Evolutionary conservation across 805 yeast genomes (phyloP).

Genomic region (Candida vaughaniae): DNA sequence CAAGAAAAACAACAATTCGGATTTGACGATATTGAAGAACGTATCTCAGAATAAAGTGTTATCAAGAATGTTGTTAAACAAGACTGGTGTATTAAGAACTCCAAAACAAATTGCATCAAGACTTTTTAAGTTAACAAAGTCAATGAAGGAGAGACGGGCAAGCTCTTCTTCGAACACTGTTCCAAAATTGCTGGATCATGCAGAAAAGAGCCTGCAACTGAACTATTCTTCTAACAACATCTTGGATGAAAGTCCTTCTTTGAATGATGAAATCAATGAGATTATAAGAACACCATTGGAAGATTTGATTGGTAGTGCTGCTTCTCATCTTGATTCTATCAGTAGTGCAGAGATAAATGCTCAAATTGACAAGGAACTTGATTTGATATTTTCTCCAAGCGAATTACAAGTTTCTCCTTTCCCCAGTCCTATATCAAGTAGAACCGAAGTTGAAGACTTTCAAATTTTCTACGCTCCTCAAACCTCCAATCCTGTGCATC

Average conservation of each 20-base stretch:
- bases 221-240: not conserved
- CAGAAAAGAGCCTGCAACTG: no score
- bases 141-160: not conserved
- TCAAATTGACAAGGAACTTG: slow-evolving; percentile 26
- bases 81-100: slow-evolving; percentile 34
- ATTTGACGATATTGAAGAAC: slow-evolving; percentile 25
- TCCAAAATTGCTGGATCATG: no score
- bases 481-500: slow-evolving; percentile 5
- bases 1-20: slow-evolving; percentile 23
- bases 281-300: slow-evolving; percentile 29
- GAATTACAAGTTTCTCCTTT: slow-evolving; percentile 7
- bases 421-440: not conserved
- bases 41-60: slow-evolving; percentile 41
- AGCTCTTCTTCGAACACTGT: slow-evolving; percentile 10
- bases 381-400: slow-evolving; percentile 27
- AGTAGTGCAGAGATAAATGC: slow-evolving; percentile 27
- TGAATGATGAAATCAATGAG: slow-evolving; percentile 25
- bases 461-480: slow-evolving; percentile 7
- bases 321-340: slow-evolving; percentile 17
- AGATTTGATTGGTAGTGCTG: slow-evolving; percentile 16
- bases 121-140: slow-evolving; percentile 26
- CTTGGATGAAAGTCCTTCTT: slow-evolving; percentile 11
- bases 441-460: slow-evolving; percentile 4
- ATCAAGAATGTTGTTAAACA: slow-evolving; percentile 38
- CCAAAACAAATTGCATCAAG: slow-evolving; percentile 38